These are phyloP conservation scores for Neonectria ditissima DNA, from an alignment of 2,329 filamentous ascomycete species.

Conservation along the genomic window DNA sequence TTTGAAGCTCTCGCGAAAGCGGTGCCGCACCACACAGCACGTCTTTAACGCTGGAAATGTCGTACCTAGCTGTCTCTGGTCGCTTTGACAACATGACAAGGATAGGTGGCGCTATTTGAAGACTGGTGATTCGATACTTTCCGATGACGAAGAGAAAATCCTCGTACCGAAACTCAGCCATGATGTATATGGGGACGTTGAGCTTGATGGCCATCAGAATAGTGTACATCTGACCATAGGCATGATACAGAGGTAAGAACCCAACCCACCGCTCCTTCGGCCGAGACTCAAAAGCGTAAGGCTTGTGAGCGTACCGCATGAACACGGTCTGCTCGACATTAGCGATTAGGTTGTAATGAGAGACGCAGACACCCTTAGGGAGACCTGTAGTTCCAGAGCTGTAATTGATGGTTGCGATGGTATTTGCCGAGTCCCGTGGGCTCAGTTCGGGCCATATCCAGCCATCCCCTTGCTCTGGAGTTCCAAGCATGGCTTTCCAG, in stretches of 20 bases:
- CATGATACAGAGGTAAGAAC: conserved; percentile 76
- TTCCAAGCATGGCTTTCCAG: conserved; percentile 56
- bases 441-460: conserved; percentile 58
- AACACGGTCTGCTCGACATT: conserved; percentile 63
- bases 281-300: conserved; percentile 49
- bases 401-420: conserved; percentile 61
- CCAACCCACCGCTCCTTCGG: conserved; percentile 63
- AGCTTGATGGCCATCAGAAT: conserved; percentile 60
- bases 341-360: conserved; percentile 61
- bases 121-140: conserved; percentile 63
- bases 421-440: conserved; percentile 49
- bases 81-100: conserved; percentile 70
- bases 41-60: conserved; percentile 62
- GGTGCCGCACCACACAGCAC: conserved; percentile 67
- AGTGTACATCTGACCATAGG: conserved; percentile 66
- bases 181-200: conserved; percentile 64
- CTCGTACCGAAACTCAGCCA: conserved; percentile 66
- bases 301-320: conserved; percentile 55
- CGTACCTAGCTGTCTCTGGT: conserved; percentile 62
- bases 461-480: conserved; percentile 44
- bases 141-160: conserved; percentile 64
- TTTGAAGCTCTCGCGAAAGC: conserved; percentile 55
- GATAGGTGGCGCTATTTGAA: conserved; percentile 69
- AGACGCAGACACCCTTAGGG: conserved; percentile 63
- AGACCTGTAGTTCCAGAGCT: conserved; percentile 64